Evolutionary conservation across 2,329 filamentous ascomycete species (phyloP).

Genomic region (Trichoderma atroviride): DNA sequence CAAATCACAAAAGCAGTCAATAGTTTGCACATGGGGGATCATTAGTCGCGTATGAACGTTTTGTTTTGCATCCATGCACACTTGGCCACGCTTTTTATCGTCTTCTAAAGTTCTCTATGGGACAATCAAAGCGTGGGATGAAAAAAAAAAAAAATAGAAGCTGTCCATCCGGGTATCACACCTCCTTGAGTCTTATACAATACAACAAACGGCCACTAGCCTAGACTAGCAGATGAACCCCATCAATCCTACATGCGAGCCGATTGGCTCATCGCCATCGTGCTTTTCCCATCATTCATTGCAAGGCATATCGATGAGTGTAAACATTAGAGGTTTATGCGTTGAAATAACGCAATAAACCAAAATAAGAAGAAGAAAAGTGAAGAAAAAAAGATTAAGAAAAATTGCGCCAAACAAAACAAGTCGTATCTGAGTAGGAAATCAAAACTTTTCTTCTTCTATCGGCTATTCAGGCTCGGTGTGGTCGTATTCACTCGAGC

Average conservation of each 20-base stretch:
- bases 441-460: background rate
- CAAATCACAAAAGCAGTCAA: background rate
- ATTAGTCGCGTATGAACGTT: background rate
- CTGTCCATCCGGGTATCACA: conserved; percentile 7
- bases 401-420: background rate
- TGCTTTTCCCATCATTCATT: background rate
- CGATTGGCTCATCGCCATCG: background rate
- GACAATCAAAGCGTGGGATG: background rate
- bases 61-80: background rate
- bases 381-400: background rate
- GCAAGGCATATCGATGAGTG: background rate
- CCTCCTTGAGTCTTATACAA: background rate
- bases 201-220: background rate
- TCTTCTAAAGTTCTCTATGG: background rate
- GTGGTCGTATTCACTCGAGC: conserved; percentile 22
- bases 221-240: background rate
- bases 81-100: background rate
- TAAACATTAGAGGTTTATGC: conserved; percentile 5
- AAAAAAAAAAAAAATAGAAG: background rate
- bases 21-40: background rate
- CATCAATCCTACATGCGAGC: background rate
- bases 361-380: background rate
- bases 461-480: conserved; percentile 8
- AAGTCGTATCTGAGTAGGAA: background rate
- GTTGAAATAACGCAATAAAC: background rate